Evolutionary conservation across 495 filamentous ascomycete genomes (phyloP).

Genomic region (Neurospora sp.): DNA sequence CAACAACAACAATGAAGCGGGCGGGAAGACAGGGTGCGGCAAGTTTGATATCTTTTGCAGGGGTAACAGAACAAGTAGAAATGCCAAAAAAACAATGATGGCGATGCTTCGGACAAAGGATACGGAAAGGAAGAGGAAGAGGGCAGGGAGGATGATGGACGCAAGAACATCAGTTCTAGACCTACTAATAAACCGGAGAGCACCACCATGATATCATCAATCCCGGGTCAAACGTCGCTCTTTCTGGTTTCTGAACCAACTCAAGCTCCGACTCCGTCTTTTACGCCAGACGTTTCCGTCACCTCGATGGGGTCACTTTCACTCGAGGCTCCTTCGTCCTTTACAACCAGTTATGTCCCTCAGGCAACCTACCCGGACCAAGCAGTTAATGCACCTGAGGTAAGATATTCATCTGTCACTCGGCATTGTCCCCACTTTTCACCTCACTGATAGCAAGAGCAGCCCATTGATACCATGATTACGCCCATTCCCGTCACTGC

Average conservation of each 20-base stretch:
- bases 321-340: background rate
- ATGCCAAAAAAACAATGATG: constrained; percentile 7
- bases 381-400: background rate
- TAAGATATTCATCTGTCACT: constrained; percentile 1
- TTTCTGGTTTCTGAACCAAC: background rate
- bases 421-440: background rate
- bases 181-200: background rate
- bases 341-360: background rate
- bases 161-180: background rate
- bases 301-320: background rate
- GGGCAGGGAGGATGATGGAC: constrained; percentile 4
- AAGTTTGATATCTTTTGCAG: constrained; percentile 1
- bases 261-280: background rate
- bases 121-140: constrained; percentile 2
- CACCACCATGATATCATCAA: constrained; percentile 1
- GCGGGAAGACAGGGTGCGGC: constrained; percentile 3
- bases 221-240: background rate
- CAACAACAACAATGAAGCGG: constrained; percentile 7
- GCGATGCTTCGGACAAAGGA: constrained; percentile 3
- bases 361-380: constrained; percentile 1
- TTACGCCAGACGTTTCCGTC: background rate
- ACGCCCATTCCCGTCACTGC: background rate
- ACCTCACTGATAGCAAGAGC: background rate
- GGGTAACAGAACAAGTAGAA: constrained; percentile 9
- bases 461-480: background rate